A percentile compares a stretch with the other conserved stretches of the same genome.
Evolutionary conservation across 2,329 filamentous ascomycete species (phyloP).

Genomic region (Fusarium multiceps): DNA sequence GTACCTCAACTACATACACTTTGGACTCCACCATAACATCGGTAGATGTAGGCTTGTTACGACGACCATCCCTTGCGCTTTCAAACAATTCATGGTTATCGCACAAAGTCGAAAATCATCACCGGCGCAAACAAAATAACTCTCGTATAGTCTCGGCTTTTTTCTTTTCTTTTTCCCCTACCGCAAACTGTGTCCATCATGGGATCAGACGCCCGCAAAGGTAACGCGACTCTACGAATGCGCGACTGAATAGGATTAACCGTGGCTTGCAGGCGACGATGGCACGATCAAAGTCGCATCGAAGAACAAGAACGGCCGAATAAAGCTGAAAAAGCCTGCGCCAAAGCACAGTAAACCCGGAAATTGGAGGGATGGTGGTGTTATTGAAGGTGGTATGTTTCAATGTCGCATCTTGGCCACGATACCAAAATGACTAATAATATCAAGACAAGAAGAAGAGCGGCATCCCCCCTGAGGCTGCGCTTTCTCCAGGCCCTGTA

Average conservation of each 20-base stretch:
- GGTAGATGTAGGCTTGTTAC: constrained; percentile 25
- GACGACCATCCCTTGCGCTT: constrained; percentile 20
- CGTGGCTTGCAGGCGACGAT: constrained; percentile 59
- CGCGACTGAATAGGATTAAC: constrained; percentile 33
- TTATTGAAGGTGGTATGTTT: constrained; percentile 71
- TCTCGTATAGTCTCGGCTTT: neutral
- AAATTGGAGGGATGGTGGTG: constrained; percentile 76
- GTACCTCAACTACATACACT: constrained; percentile 14
- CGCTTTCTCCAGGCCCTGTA: constrained; percentile 64
- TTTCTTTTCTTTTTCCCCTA: neutral
- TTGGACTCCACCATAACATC: constrained; percentile 36
- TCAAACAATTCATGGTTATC: constrained; percentile 14
- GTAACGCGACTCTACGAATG: constrained; percentile 40
- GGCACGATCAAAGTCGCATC: constrained; percentile 72
- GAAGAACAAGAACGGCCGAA: constrained; percentile 65
- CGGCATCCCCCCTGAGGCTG: constrained; percentile 55
- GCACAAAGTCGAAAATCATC: neutral
- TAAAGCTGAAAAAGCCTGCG: constrained; percentile 72
- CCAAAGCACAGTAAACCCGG: constrained; percentile 74
- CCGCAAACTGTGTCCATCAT: constrained; percentile 16
- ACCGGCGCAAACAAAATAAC: neutral
- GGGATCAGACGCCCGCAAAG: constrained; percentile 47
- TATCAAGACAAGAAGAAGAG: constrained; percentile 66
- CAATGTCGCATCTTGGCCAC: constrained; percentile 2
- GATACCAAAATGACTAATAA: constrained; percentile 10